A percentile compares a stretch with the other conserved stretches of the same genome.
phyloP scores from a whole-genome alignment of 2,329 filamentous ascomycete genomes.

The Penicillium corylophilum region DNA sequence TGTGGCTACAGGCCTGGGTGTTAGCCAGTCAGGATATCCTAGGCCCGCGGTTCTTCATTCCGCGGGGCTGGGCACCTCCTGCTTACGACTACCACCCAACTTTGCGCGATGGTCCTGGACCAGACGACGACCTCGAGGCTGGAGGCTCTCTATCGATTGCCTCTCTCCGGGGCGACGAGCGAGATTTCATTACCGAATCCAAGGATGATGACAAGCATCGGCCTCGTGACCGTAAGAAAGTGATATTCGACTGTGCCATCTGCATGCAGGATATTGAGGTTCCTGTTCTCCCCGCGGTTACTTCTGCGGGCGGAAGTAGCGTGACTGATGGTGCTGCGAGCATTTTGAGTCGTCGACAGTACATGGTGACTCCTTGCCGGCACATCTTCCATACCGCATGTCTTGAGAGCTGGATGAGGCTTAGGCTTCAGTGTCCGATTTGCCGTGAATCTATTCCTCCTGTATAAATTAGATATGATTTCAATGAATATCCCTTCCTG shows the following conservation, averaged over 20 bases:
- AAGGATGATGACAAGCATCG: slow-evolving; percentile 45
- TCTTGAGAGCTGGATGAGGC: slow-evolving; percentile 94
- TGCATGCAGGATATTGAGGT: slow-evolving; percentile 91
- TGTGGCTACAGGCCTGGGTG: slow-evolving; percentile 80
- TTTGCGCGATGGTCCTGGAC: slow-evolving; percentile 54
- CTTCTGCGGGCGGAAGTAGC: slow-evolving; percentile 51
- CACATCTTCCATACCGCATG: slow-evolving; percentile 94
- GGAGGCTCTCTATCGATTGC: slow-evolving; percentile 76
- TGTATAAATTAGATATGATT: slow-evolving; percentile 51
- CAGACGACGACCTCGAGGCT: slow-evolving; percentile 74
- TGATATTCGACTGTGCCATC: slow-evolving; percentile 85
- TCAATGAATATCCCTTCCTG: slow-evolving; percentile 1
- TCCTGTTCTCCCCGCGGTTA: slow-evolving; percentile 62
- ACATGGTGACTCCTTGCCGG: slow-evolving; percentile 96
- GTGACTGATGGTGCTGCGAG: slow-evolving; percentile 52
- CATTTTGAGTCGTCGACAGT: slow-evolving; percentile 74
- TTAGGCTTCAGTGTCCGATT: slow-evolving; percentile 89
- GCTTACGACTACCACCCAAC: slow-evolving; percentile 92
- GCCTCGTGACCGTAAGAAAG: slow-evolving; percentile 52
- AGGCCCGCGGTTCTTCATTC: slow-evolving; percentile 83
- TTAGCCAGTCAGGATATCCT: slow-evolving; percentile 81
- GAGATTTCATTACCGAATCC: slow-evolving; percentile 37
- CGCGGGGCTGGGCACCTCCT: slow-evolving; percentile 62
- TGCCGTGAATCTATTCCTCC: slow-evolving; percentile 88
- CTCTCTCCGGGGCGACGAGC: slow-evolving; percentile 53